Percentiles rank a stretch among this genome's conserved stretches.
phyloP scores from a whole-genome alignment of 345 rosid species.

The Populus tremula region DNA sequence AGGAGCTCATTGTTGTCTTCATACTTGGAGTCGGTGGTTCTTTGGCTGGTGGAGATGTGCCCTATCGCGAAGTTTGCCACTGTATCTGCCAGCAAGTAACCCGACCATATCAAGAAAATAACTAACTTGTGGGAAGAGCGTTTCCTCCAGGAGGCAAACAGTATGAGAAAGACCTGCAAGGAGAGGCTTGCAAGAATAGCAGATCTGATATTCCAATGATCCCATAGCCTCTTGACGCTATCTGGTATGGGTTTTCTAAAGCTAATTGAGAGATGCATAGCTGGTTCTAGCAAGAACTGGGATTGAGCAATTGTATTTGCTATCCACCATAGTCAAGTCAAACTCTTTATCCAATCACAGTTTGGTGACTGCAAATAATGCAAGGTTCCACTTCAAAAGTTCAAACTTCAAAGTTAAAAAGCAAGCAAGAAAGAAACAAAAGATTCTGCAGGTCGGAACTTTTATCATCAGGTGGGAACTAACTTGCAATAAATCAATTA shows the following conservation, averaged over 20 bases:
- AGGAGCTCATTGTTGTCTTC: slow-evolving; percentile 32
- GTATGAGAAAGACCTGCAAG: slow-evolving; percentile 50
- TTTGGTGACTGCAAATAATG: neutral
- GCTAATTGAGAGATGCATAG: neutral
- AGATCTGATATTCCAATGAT: slow-evolving; percentile 55
- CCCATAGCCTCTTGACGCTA: slow-evolving; percentile 36
- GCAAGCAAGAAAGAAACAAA: neutral
- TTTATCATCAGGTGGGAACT: neutral
- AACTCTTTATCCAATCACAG: neutral
- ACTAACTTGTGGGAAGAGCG: slow-evolving; percentile 33
- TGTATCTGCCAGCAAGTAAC: slow-evolving; percentile 59
- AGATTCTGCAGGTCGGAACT: neutral
- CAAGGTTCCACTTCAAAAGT: too few species aligned
- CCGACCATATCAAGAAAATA: slow-evolving; percentile 47
- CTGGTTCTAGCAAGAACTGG: neutral
- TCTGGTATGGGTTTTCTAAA: slow-evolving; percentile 40
- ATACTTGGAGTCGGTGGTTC: neutral
- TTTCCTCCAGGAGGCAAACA: slow-evolving; percentile 51
- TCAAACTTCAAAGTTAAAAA: neutral
- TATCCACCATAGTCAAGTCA: neutral
- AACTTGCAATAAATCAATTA: neutral
- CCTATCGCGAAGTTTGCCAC: slow-evolving; percentile 57
- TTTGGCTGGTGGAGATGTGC: slow-evolving; percentile 48
- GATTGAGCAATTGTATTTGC: too few species aligned
- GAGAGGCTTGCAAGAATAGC: slow-evolving; percentile 51